Percentiles rank a stretch among this genome's conserved stretches.
These are phyloP conservation scores for Rhodofomes roseus DNA, from an alignment of 1,284 basidiomycete species.

Conservation along the genomic window DNA sequence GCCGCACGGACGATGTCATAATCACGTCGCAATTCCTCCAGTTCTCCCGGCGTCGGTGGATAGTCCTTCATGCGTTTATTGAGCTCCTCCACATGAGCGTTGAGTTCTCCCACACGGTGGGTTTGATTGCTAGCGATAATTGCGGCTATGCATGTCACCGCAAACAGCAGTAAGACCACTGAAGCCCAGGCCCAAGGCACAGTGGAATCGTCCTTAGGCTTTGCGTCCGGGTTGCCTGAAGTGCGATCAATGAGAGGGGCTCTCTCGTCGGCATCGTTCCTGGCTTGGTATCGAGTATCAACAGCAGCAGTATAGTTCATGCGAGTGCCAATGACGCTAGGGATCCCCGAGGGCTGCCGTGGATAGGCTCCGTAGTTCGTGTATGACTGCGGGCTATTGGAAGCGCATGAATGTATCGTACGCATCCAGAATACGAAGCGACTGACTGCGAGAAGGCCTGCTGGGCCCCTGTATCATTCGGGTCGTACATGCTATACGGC, in stretches of 20 bases:
- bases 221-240: background rate
- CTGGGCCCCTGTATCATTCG: too few species aligned
- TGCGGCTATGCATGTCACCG: background rate
- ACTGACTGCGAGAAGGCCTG: too few species aligned
- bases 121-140: background rate
- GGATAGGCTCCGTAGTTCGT: too few species aligned
- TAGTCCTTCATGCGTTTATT: background rate
- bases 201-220: background rate
- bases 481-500: too few species aligned
- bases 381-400: too few species aligned
- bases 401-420: too few species aligned
- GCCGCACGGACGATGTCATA: background rate
- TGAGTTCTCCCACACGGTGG: background rate
- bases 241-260: background rate
- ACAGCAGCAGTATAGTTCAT: too few species aligned
- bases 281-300: too few species aligned
- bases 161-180: background rate
- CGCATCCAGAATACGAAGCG: too few species aligned
- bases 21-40: background rate
- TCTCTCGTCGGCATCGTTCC: background rate
- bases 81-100: too few species aligned
- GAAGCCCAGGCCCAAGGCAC: background rate
- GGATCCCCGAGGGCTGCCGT: too few species aligned
- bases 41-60: background rate
- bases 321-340: too few species aligned